Evolutionary conservation across 1,284 basidiomycete species (phyloP).

Genomic region (Cryptococcus sp.): DNA sequence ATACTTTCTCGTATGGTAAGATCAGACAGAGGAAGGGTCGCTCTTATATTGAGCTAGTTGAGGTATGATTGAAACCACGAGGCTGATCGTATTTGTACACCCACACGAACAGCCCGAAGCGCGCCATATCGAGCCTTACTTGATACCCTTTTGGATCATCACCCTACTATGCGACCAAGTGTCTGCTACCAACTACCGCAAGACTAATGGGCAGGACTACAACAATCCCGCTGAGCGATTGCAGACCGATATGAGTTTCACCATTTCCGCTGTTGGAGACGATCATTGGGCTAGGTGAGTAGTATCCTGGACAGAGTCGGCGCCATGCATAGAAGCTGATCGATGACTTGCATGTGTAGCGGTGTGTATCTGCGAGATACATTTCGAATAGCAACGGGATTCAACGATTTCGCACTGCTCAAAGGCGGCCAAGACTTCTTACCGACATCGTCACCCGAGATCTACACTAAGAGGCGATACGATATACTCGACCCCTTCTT

Average conservation of each 20-base stretch:
- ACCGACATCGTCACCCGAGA: conserved; percentile 3
- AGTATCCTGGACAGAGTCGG: background rate
- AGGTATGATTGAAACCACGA: too few species aligned
- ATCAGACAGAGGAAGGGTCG: background rate
- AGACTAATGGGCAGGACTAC: conserved; percentile 1
- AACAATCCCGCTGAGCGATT: conserved; percentile 2
- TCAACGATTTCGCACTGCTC: background rate
- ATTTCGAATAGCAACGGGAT: background rate
- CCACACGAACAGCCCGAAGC: background rate
- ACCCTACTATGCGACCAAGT: conserved; percentile 10
- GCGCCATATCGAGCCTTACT: conserved; percentile 2
- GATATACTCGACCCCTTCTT: background rate
- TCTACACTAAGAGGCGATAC: conserved; percentile 8
- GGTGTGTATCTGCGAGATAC: background rate
- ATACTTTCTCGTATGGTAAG: background rate
- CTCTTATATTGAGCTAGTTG: too few species aligned
- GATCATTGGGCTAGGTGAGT: conserved; percentile 34
- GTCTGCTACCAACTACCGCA: background rate
- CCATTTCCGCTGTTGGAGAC: conserved; percentile 20
- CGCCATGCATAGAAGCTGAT: too few species aligned
- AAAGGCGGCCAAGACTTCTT: conserved; percentile 3
- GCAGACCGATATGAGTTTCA: conserved; percentile 12
- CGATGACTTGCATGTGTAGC: too few species aligned
- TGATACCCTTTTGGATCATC: conserved; percentile 28
- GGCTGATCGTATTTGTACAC: background rate